Evolutionary conservation across 257 asterid genomes (phyloP), one percentile per base, ranked within the genome.

Genomic region (Nicotiana noctiflora): DNA sequence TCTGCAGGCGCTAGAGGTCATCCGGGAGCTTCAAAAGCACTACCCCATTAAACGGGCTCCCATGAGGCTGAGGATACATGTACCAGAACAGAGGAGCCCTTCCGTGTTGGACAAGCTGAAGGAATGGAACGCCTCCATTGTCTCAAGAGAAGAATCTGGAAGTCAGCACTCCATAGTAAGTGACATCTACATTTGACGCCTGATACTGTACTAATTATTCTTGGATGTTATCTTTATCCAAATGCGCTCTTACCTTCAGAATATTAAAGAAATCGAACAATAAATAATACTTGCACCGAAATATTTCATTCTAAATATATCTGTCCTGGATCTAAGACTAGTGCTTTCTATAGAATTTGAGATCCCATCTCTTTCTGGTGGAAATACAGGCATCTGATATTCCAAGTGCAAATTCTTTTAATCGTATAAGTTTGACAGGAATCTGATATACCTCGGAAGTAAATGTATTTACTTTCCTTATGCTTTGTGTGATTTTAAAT

Each of bases 21-120:
- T 95, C 13, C 95, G 93, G 17, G 96, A 93, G 88, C 97, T 95
- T 87, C 97, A 92, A 82, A 95, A 93, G 88, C 96, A 90, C 64
- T 95, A 81, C 75, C 99, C 99, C 29, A 86, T 95, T 77, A 93
- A 92, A 81, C 90, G 99, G 78, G 90, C 97, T 70, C 97, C 99
- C 10, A 95, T 93, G 98, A 92, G 94, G 87, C 85, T 93, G 81
- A 89, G 97, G 63, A 85, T 91, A 80, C 91, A 91, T 80, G 89
- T 91, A 57, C 91, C 94, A 17, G 89, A 79, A 76, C 89, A 87
- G 84, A 84, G 86, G 81, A 84, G 68, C 56, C 80, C 88, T 13
- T 52, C 87, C 53, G 85, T 93, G 75, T 44, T 90, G 88, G 96
- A 93, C 83, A 92, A 90, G 90, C 87, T 90, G 66, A 85, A 80